A percentile compares a stretch with the other conserved stretches of the same genome.
These are phyloP conservation scores for Chlorella sp. DNA, from an alignment of 139 green algal species.

Conservation along the genomic window DNA sequence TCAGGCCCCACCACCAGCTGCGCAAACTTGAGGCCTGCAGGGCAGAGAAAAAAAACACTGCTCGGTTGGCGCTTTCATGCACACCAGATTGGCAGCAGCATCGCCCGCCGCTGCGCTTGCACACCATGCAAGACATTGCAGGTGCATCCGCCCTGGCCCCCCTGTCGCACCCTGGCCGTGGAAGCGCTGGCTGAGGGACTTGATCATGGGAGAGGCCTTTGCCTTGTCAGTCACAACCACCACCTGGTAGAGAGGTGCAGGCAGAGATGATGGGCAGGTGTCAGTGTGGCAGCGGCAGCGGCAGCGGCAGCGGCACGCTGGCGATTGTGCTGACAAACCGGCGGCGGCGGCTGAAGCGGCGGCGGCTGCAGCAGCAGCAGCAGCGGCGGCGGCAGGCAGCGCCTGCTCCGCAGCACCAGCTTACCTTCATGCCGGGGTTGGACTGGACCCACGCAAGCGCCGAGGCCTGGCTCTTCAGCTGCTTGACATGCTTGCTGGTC, in stretches of 20 bases:
- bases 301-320: no score
- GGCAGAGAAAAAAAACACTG: no score
- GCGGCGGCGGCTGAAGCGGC: no score
- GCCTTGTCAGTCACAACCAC: conserved; percentile 49
- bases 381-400: neutral
- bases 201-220: conserved; percentile 37
- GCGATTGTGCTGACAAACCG: no score
- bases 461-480: neutral
- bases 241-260: conserved; percentile 27
- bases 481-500: conserved; percentile 20
- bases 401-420: neutral
- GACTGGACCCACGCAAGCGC: neutral
- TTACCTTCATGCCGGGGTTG: conserved; percentile 24
- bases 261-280: neutral
- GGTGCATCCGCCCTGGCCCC: neutral
- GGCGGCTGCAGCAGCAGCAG: no score
- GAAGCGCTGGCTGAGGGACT: conserved; percentile 38
- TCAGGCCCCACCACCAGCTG: neutral
- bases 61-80: no score
- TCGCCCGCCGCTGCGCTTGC: no score
- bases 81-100: no score
- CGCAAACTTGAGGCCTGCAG: neutral
- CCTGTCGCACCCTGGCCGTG: neutral
- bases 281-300: neutral
- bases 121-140: no score